Evolutionary conservation across 192 early-diverging fungal genomes (phyloP).

Genomic region (Phlyctochytrium planicorne): DNA sequence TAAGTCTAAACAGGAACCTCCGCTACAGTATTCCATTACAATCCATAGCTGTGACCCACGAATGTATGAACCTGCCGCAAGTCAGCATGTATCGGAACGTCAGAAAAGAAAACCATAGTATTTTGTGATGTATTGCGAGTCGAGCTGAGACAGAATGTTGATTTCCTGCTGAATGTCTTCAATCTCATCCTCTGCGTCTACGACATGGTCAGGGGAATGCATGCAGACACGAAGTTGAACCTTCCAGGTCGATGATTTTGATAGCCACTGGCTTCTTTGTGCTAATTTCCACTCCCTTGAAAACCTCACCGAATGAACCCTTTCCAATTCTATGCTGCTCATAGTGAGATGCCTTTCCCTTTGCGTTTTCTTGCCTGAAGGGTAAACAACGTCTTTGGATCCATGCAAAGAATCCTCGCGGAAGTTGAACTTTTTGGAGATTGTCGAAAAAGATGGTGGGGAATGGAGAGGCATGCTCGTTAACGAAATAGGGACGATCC

Average conservation of each 20-base stretch:
- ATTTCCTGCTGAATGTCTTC: slow-evolving; percentile 95
- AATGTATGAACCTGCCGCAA: slow-evolving; percentile 37
- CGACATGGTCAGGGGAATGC: background rate
- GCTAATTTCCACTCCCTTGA: slow-evolving; percentile 17
- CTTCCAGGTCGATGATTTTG: slow-evolving; percentile 94
- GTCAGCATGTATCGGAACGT: background rate
- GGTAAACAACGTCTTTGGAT: too few species aligned
- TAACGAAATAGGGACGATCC: too few species aligned
- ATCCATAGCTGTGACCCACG: slow-evolving; percentile 92
- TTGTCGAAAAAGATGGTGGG: too few species aligned
- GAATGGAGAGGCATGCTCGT: too few species aligned
- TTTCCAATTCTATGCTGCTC: slow-evolving; percentile 40
- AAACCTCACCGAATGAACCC: slow-evolving; percentile 54
- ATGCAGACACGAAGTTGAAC: background rate
- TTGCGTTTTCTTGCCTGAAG: too few species aligned
- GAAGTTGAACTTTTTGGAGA: too few species aligned
- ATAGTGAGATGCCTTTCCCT: too few species aligned
- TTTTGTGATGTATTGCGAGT: slow-evolving; percentile 87
- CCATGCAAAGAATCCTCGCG: too few species aligned
- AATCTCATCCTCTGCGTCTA: slow-evolving; percentile 92
- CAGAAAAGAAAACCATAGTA: slow-evolving; percentile 77
- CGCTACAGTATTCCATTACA: slow-evolving; percentile 95
- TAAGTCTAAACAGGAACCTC: slow-evolving; percentile 62
- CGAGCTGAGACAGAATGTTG: slow-evolving; percentile 79
- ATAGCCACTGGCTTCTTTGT: slow-evolving; percentile 87